These are phyloP conservation scores for Sugiyamaella japonica DNA, from an alignment of 1,139 yeast genomes.

Conservation along the genomic window DNA sequence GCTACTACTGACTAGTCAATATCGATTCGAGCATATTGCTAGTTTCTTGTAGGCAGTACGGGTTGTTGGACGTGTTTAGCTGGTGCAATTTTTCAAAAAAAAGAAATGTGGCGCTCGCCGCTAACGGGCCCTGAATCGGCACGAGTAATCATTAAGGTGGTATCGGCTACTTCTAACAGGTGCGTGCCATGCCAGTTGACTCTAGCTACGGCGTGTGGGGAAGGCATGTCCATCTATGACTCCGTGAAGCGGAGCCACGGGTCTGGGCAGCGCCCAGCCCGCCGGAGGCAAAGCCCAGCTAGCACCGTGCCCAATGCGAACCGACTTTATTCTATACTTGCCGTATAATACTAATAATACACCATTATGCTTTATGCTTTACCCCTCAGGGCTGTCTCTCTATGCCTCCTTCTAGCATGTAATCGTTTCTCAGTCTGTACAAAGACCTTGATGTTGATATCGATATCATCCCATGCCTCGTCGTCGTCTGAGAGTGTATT, in stretches of 20 bases:
- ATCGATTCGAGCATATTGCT: too few species aligned
- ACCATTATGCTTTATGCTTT: not conserved
- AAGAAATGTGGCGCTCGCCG: conserved; percentile 9
- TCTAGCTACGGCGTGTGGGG: not conserved
- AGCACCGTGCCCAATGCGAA: not conserved
- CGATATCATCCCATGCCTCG: conserved; percentile 67
- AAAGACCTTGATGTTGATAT: conserved; percentile 75
- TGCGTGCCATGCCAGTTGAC: not conserved
- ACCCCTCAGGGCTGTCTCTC: not conserved
- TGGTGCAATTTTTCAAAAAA: conserved; percentile 12
- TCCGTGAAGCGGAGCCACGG: too few species aligned
- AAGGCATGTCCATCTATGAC: too few species aligned
- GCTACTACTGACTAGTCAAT: too few species aligned
- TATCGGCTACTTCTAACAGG: not conserved
- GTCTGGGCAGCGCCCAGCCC: too few species aligned
- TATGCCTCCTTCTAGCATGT: conserved; percentile 7
- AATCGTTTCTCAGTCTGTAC: conserved; percentile 64
- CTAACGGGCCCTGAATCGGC: conserved; percentile 7
- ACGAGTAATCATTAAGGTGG: not conserved
- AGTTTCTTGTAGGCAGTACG: not conserved
- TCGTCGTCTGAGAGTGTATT: conserved; percentile 37
- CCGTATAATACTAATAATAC: not conserved
- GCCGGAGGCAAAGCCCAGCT: not conserved
- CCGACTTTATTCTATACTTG: too few species aligned
- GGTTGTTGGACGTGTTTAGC: not conserved